Evolutionary conservation across 2,329 filamentous ascomycete species (phyloP).

Genomic region (Ophiostoma ips): DNA sequence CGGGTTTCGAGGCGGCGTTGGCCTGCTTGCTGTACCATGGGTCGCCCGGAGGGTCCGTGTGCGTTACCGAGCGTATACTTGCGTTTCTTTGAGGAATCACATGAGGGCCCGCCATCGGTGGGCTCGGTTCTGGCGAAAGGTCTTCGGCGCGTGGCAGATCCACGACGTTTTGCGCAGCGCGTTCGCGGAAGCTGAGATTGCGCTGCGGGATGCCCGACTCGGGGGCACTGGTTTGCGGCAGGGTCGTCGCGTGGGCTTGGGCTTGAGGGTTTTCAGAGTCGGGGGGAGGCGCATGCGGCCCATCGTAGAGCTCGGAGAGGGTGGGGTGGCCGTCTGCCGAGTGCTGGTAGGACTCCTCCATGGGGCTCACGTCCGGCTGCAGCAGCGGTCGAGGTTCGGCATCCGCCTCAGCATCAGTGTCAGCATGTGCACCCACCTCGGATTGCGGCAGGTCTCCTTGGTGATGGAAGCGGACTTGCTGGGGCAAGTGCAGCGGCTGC

Average conservation of each 20-base stretch:
- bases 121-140: conserved; percentile 7
- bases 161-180: conserved; percentile 32
- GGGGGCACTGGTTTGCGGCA: conserved; percentile 1
- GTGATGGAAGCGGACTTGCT: conserved; percentile 22
- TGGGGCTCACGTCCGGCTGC: conserved; percentile 13
- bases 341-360: conserved; percentile 11
- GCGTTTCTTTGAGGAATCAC: conserved; percentile 3
- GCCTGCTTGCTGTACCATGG: conserved; percentile 25
- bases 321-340: conserved; percentile 15
- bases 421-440: too few species aligned
- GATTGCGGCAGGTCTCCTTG: conserved; percentile 15
- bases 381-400: conserved; percentile 16
- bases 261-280: conserved; percentile 18
- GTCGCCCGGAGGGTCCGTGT: conserved; percentile 43
- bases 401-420: too few species aligned
- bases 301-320: conserved; percentile 20
- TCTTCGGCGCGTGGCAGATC: conserved; percentile 19
- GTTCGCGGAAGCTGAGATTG: conserved; percentile 47
- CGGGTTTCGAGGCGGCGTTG: too few species aligned
- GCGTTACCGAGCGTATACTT: conserved; percentile 38
- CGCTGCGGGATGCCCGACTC: conserved; percentile 32
- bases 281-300: conserved; percentile 14
- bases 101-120: conserved; percentile 16
- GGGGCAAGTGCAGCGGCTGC: conserved; percentile 6
- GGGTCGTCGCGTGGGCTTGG: conserved; percentile 12